Base-by-base conservation (phyloP, 805 yeast species). In the Candida tallmaniae region DNA sequence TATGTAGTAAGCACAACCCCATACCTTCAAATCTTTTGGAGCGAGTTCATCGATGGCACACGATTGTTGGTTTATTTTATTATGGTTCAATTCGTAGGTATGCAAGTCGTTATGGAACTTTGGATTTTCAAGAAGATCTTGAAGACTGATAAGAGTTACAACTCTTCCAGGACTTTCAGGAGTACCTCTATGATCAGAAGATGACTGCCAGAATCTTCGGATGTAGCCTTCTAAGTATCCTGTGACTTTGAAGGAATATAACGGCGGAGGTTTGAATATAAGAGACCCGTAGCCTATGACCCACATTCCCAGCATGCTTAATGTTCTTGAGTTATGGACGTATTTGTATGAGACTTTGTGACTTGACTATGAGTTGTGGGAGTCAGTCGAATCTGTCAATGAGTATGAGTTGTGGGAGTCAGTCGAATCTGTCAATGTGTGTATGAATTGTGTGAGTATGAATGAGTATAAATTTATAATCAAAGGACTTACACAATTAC, bases 121-220 rank as follows among this genome's bases (percentile, higher is more conserved):
- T 0, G 45, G 38, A 40, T 75, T 64, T 2, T 47, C 34, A 17
- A 72, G 52, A 12, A 83, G 66, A 38, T 76, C 78, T 6, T 71
- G 70, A 29, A 73, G 62, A 7, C 88, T 74, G 1, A 89, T 66
- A 29, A 89, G 62, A 0, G 97, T 89, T 7, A 76, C 96, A 1
- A 89, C 97, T 22, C 97, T 60, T 0, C 97, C 97, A 1, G 95
- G 95, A n/a, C 60, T 53, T 37, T 76, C 84, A 0, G 86, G 87
- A 0, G 94, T 83, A 1, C 97, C 97, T 34, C 97, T 62, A 56
- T 90, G 96, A 54, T 89, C 97, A 16, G 80, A 76, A 8, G 93
- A 81, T 23, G 85, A 74, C 56, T 89, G 97, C 96, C 96, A 89
- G 52, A 89, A 89, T 29, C 96, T 62, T 14, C 97, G 69, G 1